Evolutionary conservation across 2,329 filamentous ascomycete species (phyloP).

Genomic region (Fusarium lateritium): DNA sequence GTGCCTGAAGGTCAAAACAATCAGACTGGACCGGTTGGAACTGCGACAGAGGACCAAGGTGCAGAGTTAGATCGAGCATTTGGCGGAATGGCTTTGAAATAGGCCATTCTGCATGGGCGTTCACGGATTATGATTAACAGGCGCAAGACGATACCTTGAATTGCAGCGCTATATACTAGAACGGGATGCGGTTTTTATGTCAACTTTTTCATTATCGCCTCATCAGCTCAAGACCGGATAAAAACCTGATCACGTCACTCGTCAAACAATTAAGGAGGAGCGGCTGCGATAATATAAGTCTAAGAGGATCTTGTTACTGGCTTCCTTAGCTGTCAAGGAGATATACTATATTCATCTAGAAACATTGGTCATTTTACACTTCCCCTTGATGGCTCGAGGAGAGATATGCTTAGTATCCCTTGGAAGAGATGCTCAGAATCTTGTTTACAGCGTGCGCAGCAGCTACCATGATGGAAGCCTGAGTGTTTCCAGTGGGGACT

Average conservation of each 20-base stretch:
- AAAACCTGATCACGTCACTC: not conserved
- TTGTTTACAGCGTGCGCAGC: slow-evolving; percentile 45
- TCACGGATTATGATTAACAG: slow-evolving; percentile 32
- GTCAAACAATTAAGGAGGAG: not conserved
- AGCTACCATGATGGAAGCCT: slow-evolving; percentile 48
- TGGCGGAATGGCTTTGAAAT: slow-evolving; percentile 62
- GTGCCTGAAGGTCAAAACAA: slow-evolving; percentile 25
- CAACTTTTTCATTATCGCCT: not conserved
- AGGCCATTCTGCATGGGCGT: slow-evolving; percentile 8
- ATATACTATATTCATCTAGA: not conserved
- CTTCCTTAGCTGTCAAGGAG: not conserved
- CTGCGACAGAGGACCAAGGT: slow-evolving; percentile 63
- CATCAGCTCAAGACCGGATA: not conserved
- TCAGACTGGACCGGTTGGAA: slow-evolving; percentile 36
- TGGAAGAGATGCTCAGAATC: slow-evolving; percentile 31
- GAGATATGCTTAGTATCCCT: not conserved
- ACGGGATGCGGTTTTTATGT: not conserved
- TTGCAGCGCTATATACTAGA: not conserved
- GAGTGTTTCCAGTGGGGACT: slow-evolving; percentile 49
- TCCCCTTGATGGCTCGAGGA: not conserved
- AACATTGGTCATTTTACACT: not conserved
- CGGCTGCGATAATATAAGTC: not conserved
- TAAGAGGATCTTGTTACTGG: not conserved
- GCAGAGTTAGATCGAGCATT: slow-evolving; percentile 72
- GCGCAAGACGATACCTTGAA: slow-evolving; percentile 11